phyloP scores from a whole-genome alignment of 2,329 filamentous ascomycete species.

The Hortaea werneckii region DNA sequence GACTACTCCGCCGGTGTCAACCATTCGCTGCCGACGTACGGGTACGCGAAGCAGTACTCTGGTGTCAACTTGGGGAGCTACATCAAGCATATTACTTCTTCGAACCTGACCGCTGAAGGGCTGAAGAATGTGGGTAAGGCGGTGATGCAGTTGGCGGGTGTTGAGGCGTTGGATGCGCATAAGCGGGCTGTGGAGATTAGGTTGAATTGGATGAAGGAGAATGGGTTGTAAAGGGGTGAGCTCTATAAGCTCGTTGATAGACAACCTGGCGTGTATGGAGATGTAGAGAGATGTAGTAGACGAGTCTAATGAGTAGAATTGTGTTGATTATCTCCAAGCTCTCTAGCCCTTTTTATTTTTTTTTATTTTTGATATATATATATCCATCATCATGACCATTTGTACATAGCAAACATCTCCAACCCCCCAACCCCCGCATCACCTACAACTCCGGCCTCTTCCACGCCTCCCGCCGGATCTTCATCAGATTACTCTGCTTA shows the following conservation, averaged over 20 bases:
- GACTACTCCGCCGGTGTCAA: constrained; percentile 98
- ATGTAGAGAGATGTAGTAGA: too few relatives aligned
- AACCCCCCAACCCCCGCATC: too few relatives aligned
- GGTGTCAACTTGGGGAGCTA: constrained; percentile 94
- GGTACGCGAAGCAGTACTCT: constrained; percentile 96
- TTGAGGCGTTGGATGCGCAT: constrained; percentile 92
- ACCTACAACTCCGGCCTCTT: constrained; percentile 26
- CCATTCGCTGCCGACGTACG: constrained; percentile 92
- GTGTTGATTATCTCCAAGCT: too few relatives aligned
- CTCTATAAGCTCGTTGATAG: too few relatives aligned
- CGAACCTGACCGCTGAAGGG: constrained; percentile 76
- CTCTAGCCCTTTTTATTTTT: too few relatives aligned
- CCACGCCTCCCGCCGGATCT: constrained; percentile 70
- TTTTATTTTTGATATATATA: too few relatives aligned
- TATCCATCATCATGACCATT: too few relatives aligned
- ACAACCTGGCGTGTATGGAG: too few relatives aligned
- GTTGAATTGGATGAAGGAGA: constrained; percentile 30
- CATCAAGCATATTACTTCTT: constrained; percentile 95
- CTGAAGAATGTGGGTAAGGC: constrained; percentile 75
- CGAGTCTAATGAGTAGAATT: too few relatives aligned
- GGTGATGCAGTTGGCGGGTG: constrained; percentile 89
- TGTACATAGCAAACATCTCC: too few relatives aligned
- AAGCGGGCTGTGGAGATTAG: constrained; percentile 61
- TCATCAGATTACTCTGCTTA: constrained; percentile 83
- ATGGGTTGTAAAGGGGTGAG: background rate